These are phyloP conservation scores for Ogataea kodamae DNA, from an alignment of 805 yeast species.

Conservation along the genomic window DNA sequence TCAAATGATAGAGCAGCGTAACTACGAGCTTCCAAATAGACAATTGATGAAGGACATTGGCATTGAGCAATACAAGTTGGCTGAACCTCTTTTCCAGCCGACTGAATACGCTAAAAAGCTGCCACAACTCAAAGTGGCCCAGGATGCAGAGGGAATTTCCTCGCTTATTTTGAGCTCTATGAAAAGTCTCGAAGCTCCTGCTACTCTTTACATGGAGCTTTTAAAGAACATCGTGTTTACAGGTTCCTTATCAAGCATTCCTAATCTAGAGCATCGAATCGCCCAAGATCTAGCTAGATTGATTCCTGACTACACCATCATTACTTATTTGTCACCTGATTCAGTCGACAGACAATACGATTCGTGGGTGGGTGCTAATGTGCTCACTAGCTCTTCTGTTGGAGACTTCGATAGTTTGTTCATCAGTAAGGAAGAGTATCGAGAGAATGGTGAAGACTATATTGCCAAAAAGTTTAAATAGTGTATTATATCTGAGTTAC, in stretches of 20 bases:
- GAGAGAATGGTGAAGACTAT: constrained; percentile 54
- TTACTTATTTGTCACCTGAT: constrained; percentile 39
- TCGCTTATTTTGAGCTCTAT: constrained; percentile 44
- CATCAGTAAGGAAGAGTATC: constrained; percentile 60
- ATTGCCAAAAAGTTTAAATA: constrained; percentile 44
- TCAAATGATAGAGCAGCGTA: constrained; percentile 39
- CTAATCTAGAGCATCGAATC: constrained; percentile 54
- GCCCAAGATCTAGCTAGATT: constrained; percentile 51
- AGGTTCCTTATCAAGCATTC: constrained; percentile 56
- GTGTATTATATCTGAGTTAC: constrained; percentile 10
- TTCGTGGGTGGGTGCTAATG: constrained; percentile 72
- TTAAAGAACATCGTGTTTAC: constrained; percentile 52
- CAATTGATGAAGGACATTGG: constrained; percentile 42
- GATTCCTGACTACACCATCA: constrained; percentile 48
- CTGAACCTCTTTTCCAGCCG: constrained; percentile 75
- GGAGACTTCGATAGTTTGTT: constrained; percentile 57
- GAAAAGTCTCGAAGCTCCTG: constrained; percentile 42
- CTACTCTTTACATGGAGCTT: constrained; percentile 38
- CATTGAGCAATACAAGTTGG: constrained; percentile 49
- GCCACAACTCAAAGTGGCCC: constrained; percentile 41
- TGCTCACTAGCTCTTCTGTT: constrained; percentile 50
- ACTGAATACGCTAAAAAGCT: constrained; percentile 39
- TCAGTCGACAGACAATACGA: constrained; percentile 53
- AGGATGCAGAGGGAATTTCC: constrained; percentile 49
- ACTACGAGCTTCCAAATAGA: constrained; percentile 61